A percentile compares a stretch with the other conserved stretches of the same genome.
These are phyloP conservation scores for Trichoderma sp. DNA, from an alignment of 2,329 filamentous ascomycete species.

Conservation along the genomic window DNA sequence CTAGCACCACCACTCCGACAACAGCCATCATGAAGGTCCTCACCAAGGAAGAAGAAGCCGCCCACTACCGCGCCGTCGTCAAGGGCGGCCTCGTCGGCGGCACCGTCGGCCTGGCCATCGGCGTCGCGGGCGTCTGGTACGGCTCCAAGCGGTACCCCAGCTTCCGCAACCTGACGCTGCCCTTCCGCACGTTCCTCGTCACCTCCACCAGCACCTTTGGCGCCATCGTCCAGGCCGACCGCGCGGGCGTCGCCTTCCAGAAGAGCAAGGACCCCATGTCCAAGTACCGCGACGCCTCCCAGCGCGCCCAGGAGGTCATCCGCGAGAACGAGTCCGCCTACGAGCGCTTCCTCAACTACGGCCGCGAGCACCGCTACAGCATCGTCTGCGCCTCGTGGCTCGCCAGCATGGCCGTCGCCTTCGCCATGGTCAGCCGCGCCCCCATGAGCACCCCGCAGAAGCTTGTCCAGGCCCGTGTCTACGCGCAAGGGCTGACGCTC, in stretches of 20 bases:
- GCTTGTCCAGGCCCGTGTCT: slow-evolving; percentile 90
- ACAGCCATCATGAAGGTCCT: slow-evolving; percentile 80
- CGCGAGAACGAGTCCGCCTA: slow-evolving; percentile 58
- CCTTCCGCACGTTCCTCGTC: slow-evolving; percentile 88
- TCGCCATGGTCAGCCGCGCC: slow-evolving; percentile 76
- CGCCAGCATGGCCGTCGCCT: slow-evolving; percentile 73
- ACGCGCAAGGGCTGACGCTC: slow-evolving; percentile 86
- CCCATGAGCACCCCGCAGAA: slow-evolving; percentile 77
- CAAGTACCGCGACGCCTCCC: slow-evolving; percentile 65
- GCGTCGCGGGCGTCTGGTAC: slow-evolving; percentile 66
- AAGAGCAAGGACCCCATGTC: slow-evolving; percentile 66
- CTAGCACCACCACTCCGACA: slow-evolving; percentile 4
- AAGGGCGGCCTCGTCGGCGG: slow-evolving; percentile 79
- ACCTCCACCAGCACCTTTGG: slow-evolving; percentile 80
- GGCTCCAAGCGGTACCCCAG: slow-evolving; percentile 73
- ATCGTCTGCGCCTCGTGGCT: slow-evolving; percentile 84
- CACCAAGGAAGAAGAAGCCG: slow-evolving; percentile 87
- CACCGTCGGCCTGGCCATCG: slow-evolving; percentile 65
- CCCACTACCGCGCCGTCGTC: slow-evolving; percentile 80
- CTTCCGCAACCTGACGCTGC: slow-evolving; percentile 81
- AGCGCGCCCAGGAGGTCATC: slow-evolving; percentile 57
- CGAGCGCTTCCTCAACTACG: slow-evolving; percentile 71
- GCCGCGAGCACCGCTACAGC: slow-evolving; percentile 78
- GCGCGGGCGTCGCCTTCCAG: slow-evolving; percentile 66
- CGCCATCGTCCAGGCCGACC: slow-evolving; percentile 87